phyloP scores from a whole-genome alignment of 2,329 filamentous ascomycete species.

The Penicillium sp. region DNA sequence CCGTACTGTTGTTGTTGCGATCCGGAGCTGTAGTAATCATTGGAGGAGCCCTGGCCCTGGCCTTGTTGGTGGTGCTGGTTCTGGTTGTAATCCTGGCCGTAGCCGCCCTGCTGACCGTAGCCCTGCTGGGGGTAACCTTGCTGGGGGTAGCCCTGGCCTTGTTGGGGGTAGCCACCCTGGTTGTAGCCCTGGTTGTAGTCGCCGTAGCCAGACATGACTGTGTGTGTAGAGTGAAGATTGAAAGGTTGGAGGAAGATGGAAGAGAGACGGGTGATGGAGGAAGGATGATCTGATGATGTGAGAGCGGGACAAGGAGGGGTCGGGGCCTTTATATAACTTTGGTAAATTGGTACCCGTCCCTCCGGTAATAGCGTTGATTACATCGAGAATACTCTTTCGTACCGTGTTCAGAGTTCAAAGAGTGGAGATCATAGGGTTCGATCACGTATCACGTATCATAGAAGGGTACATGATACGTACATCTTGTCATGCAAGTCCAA shows the following conservation, averaged over 20 bases:
- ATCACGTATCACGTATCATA: not conserved
- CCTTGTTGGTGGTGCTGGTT: conserved; percentile 28
- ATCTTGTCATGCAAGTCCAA: not conserved
- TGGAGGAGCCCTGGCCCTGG: conserved; percentile 10
- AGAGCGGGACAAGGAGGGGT: not conserved
- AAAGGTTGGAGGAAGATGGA: conserved; percentile 8
- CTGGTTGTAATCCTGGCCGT: conserved; percentile 30
- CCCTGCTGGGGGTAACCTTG: conserved; percentile 24
- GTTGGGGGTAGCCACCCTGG: conserved; percentile 25
- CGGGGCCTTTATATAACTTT: conserved; percentile 5
- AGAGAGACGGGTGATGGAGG: conserved; percentile 4
- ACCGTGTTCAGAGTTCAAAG: not conserved
- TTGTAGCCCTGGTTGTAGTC: conserved; percentile 30
- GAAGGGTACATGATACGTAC: not conserved
- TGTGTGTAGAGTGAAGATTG: conserved; percentile 6
- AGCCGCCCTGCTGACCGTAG: conserved; percentile 25
- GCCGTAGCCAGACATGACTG: conserved; percentile 30
- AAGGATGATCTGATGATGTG: conserved; percentile 1
- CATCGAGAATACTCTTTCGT: not conserved
- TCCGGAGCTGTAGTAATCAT: conserved; percentile 15
- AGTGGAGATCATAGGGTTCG: not conserved
- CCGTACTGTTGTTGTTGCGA: conserved; percentile 21
- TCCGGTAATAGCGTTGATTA: not conserved
- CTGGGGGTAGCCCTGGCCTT: conserved; percentile 23
- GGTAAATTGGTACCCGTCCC: not conserved